These are phyloP conservation scores for Chlorella sorokiniana DNA, from an alignment of 139 green algal genomes.

Conservation along the genomic window DNA sequence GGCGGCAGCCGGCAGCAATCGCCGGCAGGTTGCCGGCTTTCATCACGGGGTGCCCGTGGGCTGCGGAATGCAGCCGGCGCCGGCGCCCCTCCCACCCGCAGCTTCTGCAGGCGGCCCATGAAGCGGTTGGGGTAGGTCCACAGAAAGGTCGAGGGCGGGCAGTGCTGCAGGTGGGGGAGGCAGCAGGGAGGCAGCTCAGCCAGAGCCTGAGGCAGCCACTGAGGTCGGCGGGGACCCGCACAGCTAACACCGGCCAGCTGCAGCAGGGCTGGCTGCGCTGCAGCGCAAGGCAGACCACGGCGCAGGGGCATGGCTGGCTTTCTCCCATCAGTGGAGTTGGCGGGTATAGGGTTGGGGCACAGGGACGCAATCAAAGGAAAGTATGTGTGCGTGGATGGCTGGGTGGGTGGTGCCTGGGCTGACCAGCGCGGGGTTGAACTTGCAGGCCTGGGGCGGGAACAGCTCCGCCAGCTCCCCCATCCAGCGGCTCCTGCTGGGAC, in stretches of 20 bases:
- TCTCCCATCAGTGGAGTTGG: background rate
- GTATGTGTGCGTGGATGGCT: background rate
- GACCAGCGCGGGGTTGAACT: slow-evolving; percentile 12
- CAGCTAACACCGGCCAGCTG: background rate
- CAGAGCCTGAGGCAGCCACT: background rate
- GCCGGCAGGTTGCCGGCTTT: no score
- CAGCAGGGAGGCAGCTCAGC: background rate
- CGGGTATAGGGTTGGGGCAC: background rate
- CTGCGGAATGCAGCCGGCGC: no score
- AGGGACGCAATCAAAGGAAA: background rate
- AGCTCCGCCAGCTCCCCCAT: background rate
- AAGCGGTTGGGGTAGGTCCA: slow-evolving; percentile 24
- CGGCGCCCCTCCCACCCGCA: slow-evolving; percentile 10
- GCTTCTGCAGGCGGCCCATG: slow-evolving; percentile 23
- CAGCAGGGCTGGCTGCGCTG: no score
- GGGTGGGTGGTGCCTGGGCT: background rate
- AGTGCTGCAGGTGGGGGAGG: slow-evolving; percentile 12
- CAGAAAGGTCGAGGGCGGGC: slow-evolving; percentile 28
- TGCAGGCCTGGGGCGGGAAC: background rate
- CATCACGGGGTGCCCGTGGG: no score
- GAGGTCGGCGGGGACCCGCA: no score
- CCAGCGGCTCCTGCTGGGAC: background rate
- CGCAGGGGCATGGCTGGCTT: no score
- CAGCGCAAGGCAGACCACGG: no score
- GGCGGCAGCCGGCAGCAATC: background rate